Conservation (phyloP, 768 basidiomycete genomes). For the Sporobolomyces roseus region DNA sequence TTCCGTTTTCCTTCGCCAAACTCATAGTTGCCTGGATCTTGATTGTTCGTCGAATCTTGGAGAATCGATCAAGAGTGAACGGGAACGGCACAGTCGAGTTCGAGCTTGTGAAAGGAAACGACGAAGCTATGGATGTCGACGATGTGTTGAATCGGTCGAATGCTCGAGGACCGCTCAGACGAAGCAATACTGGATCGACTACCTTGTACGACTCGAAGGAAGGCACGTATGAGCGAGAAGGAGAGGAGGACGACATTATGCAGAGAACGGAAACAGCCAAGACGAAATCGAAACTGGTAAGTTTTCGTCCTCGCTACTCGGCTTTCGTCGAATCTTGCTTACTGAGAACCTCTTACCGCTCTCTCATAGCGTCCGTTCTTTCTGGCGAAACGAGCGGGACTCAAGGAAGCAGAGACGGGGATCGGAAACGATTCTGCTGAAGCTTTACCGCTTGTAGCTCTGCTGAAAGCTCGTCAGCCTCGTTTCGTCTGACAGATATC, state of each 20-base stretch:
- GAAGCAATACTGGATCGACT: no score
- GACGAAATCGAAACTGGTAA: not conserved
- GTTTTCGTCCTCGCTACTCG: not conserved
- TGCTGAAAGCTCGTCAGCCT: conserved; percentile 1
- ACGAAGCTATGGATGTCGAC: not conserved
- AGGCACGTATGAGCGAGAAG: not conserved
- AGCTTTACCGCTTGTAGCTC: not conserved
- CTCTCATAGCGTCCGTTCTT: conserved; percentile 3
- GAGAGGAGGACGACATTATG: not conserved
- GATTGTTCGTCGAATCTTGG: not conserved
- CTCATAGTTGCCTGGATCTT: conserved; percentile 4
- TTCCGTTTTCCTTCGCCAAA: not conserved
- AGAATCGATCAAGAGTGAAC: not conserved
- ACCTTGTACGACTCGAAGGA: not conserved
- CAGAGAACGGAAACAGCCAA: not conserved
- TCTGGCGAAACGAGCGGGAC: not conserved
- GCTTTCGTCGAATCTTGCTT: not conserved
- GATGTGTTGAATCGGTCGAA: not conserved
- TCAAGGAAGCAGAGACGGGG: not conserved
- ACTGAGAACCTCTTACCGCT: not conserved
- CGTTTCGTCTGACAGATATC: not conserved
- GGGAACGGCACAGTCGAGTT: not conserved
- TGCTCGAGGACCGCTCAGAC: not conserved
- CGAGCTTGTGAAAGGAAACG: not conserved
- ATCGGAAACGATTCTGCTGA: not conserved